Conservation (phyloP, 2,329 filamentous ascomycete genomes). For the Lasiodiplodia hormozganensis region DNA sequence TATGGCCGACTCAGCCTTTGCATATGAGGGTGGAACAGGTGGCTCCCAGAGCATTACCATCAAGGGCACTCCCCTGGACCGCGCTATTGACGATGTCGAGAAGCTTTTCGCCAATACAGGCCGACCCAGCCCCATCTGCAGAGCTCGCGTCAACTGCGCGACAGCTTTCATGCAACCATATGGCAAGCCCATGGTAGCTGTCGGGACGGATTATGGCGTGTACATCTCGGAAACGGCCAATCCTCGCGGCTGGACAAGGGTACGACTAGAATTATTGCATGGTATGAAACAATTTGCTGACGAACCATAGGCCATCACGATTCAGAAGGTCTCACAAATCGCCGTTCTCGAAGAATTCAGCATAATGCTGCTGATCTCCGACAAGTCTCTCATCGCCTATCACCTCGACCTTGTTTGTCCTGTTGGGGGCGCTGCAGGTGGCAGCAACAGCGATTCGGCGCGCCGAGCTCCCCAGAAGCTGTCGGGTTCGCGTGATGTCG, state of each 20-base stretch:
- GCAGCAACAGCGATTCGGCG: conserved; percentile 68
- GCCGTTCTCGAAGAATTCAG: conserved; percentile 96
- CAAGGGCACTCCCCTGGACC: conserved; percentile 87
- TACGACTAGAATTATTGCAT: conserved; percentile 56
- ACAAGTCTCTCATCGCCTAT: conserved; percentile 90
- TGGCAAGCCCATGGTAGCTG: conserved; percentile 86
- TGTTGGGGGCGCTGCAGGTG: conserved; percentile 60
- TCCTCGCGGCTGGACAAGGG: conserved; percentile 87
- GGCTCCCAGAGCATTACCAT: conserved; percentile 74
- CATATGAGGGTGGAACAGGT: conserved; percentile 69
- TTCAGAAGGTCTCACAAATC: conserved; percentile 83
- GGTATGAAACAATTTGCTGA: conserved; percentile 10
- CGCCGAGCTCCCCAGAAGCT: conserved; percentile 91
- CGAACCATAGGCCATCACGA: conserved; percentile 71
- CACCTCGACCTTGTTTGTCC: conserved; percentile 84
- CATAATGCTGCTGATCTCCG: conserved; percentile 87
- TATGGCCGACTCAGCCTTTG: conserved; percentile 90
- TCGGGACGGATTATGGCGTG: conserved; percentile 94
- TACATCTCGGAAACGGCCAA: conserved; percentile 89
- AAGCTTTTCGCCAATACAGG: conserved; percentile 70
- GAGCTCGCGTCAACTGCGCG: conserved; percentile 89
- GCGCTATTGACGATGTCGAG: conserved; percentile 89
- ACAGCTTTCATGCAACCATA: conserved; percentile 83
- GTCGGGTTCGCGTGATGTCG: conserved; percentile 85
- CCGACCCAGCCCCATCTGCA: conserved; percentile 78